Evolutionary conservation across 1,284 basidiomycete species (phyloP), one percentile per base, ranked within the genome.

Genomic region (Ustilago curta): DNA sequence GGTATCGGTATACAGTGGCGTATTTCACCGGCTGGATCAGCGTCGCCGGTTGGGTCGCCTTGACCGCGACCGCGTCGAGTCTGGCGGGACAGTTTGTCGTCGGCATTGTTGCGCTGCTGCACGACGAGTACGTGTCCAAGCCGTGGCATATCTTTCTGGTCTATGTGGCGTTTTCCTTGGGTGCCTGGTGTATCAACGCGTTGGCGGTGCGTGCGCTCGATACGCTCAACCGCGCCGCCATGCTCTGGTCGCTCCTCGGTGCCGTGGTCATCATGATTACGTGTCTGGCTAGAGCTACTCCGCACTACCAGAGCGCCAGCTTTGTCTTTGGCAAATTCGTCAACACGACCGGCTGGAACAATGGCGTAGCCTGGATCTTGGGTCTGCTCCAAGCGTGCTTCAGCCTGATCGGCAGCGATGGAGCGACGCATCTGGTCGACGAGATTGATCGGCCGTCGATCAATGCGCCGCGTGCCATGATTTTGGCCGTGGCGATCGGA

Each of bases 401-500:
- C 64, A 85, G 85, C 18, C 76, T 88, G 0, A 85, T 85, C 14
- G 79, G 78, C 0, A 52, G 59, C 18, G 81, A 82, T 40, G 80
- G 71, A 6, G 80, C 77, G 0, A 67, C 79, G 7, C 86, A 87
- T 70, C 76, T 87, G 88, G 88, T 90, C 1, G 90, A 91, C 80
- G 90, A 91, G 81, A 89, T 91, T 8, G 88, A 88, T 32, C 85
- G 88, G 31, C 90, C 91, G 0, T 84, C 87, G 11, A 75, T 87
- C 27, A 87, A 90, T 66, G 87, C 91, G 7, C 91, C 90, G 0
- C 85, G 84, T 25, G 90, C 90, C 0, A 89, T 92, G 75, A 86
- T 89, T 2, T 87, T 88, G 62, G 89, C 90, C 0, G 87, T 92
- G 29, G 88, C 89, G 3, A 90, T 92, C 47, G 90, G 91, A 2